Evolutionary conservation across 1,284 basidiomycete genomes (phyloP).

Genomic region (Takashimella koratensis): DNA sequence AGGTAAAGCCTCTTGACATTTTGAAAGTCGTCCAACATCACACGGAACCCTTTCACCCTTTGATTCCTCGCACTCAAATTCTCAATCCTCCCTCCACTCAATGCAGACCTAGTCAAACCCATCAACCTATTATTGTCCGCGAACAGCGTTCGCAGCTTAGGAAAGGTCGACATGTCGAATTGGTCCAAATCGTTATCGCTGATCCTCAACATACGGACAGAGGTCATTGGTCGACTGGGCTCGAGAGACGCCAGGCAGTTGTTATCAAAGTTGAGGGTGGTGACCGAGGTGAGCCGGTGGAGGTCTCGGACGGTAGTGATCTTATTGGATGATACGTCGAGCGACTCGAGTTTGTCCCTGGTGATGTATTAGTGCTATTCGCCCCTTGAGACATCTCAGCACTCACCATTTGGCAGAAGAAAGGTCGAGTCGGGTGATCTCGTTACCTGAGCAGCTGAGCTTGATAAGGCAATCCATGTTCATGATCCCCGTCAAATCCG

Average conservation of each 20-base stretch:
- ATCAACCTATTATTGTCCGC: conserved; percentile 78
- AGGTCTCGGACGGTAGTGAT: conserved; percentile 62
- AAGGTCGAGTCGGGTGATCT: conserved; percentile 64
- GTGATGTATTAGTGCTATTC: conserved; percentile 50
- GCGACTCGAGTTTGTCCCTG: conserved; percentile 64
- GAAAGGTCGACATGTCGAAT: conserved; percentile 66
- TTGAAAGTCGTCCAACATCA: conserved; percentile 68
- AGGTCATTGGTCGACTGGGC: conserved; percentile 53
- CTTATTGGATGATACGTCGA: conserved; percentile 77
- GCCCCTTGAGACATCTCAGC: background rate
- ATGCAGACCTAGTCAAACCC: conserved; percentile 51
- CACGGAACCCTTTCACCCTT: conserved; percentile 40
- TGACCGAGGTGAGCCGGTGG: conserved; percentile 60
- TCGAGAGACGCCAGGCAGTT: conserved; percentile 54
- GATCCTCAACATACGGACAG: conserved; percentile 76
- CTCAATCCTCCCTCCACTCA: conserved; percentile 65
- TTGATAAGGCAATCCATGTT: conserved; percentile 74
- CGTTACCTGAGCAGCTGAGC: conserved; percentile 76
- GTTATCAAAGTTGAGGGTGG: conserved; percentile 73
- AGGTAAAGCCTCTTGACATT: conserved; percentile 91
- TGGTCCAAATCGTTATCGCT: conserved; percentile 73
- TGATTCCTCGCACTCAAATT: conserved; percentile 91
- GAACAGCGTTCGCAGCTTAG: conserved; percentile 82
- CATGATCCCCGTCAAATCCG: conserved; percentile 71
- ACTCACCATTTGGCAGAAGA: conserved; percentile 62